Percentiles rank a stretch among this genome's conserved stretches.
Conservation (phyloP, 2,329 filamentous ascomycete genomes). For the Fonsecaea pedrosoi region DNA sequence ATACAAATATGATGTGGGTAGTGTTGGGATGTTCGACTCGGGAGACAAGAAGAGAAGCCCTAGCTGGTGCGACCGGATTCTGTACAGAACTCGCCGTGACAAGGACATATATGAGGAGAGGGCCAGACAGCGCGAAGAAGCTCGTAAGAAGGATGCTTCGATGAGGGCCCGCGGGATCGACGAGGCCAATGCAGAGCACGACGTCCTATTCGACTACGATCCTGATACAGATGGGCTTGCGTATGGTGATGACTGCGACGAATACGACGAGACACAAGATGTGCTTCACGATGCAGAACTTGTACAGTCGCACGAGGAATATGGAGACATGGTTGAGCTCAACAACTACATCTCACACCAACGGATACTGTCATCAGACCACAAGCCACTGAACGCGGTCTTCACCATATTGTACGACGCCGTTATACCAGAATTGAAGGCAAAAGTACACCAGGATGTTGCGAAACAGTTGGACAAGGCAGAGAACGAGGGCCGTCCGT, state of each 20-base stretch:
- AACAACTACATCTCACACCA: constrained; percentile 86
- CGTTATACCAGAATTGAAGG: constrained; percentile 82
- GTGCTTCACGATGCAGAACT: constrained; percentile 41
- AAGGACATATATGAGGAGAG: constrained; percentile 70
- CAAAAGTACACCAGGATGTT: constrained; percentile 83
- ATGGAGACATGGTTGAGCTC: constrained; percentile 60
- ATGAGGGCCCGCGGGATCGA: constrained; percentile 82
- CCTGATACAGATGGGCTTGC: constrained; percentile 75
- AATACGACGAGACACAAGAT: constrained; percentile 58
- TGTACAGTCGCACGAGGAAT: constrained; percentile 39
- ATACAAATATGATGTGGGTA: constrained; percentile 98
- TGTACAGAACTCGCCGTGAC: constrained; percentile 79
- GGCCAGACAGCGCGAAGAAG: constrained; percentile 68
- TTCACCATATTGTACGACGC: constrained; percentile 87
- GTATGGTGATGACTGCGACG: constrained; percentile 59
- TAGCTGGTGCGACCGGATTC: constrained; percentile 95
- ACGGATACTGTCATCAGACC: constrained; percentile 87
- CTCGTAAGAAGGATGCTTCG: constrained; percentile 77
- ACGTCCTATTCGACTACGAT: constrained; percentile 88
- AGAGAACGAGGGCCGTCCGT: constrained; percentile 87
- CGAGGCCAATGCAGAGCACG: constrained; percentile 75
- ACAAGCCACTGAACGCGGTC: constrained; percentile 85
- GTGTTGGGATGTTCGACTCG: constrained; percentile 87
- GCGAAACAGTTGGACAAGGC: constrained; percentile 85
- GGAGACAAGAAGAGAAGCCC: constrained; percentile 92